Evolutionary conservation across 129 eudicot species (phyloP).

Genomic region (Erigeron canadensis): DNA sequence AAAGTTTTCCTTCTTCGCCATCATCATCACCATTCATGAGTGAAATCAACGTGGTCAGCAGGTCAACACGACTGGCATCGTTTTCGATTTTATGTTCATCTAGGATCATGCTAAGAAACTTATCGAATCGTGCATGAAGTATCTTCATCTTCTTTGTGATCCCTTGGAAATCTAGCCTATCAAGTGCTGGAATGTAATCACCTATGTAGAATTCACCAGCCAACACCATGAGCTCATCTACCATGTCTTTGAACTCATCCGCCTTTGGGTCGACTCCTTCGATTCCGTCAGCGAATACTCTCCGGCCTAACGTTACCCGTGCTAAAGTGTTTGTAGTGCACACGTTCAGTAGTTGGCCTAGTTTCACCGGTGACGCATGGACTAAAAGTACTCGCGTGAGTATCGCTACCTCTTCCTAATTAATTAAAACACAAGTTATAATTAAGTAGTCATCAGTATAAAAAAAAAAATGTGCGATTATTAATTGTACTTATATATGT

Average conservation of each 20-base stretch:
- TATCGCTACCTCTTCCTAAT: constrained; percentile 72
- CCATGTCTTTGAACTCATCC: constrained; percentile 88
- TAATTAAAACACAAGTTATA: background rate
- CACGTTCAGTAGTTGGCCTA: constrained; percentile 65
- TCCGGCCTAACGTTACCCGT: constrained; percentile 67
- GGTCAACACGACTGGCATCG: background rate
- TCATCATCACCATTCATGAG: constrained; percentile 38
- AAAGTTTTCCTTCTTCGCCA: constrained; percentile 40
- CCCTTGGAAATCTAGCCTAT: constrained; percentile 71
- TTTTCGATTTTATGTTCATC: constrained; percentile 50
- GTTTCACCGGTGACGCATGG: constrained; percentile 33
- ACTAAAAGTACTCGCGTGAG: constrained; percentile 51
- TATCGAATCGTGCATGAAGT: constrained; percentile 67
- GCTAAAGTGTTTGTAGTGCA: constrained; percentile 88
- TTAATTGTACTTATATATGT: no score
- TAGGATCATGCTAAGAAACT: constrained; percentile 49
- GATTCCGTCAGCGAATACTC: constrained; percentile 61
- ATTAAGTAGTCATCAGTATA: background rate
- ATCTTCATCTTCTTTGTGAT: constrained; percentile 66
- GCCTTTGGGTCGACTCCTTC: constrained; percentile 51
- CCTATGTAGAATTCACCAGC: constrained; percentile 90
- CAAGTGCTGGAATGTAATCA: constrained; percentile 77
- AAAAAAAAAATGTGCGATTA: no score
- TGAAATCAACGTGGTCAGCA: constrained; percentile 16
- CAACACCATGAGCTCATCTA: constrained; percentile 73